phyloP scores from a whole-genome alignment of 2,329 filamentous ascomycete species.

The Aspergillus brunneoviolaceus region DNA sequence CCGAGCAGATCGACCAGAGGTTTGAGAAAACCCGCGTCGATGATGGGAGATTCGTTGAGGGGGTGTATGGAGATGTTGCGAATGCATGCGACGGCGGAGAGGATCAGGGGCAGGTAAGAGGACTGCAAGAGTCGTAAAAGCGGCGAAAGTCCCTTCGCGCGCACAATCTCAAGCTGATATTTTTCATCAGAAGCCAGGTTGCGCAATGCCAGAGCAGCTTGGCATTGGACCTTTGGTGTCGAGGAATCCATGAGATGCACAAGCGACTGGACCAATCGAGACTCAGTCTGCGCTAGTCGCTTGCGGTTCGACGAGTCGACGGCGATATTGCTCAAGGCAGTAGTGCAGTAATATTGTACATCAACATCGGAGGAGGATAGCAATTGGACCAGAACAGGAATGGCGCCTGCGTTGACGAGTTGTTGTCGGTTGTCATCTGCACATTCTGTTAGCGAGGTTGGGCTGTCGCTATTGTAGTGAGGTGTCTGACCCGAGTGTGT shows the following conservation, averaged over 20 bases:
- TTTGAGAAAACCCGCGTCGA: slow-evolving; percentile 93
- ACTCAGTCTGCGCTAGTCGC: slow-evolving; percentile 85
- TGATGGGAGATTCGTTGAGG: slow-evolving; percentile 95
- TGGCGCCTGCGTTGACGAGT: slow-evolving; percentile 95
- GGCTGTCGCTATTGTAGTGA: background rate
- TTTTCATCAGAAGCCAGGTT: slow-evolving; percentile 98
- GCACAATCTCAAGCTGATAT: slow-evolving; percentile 96
- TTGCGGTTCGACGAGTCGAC: slow-evolving; percentile 90
- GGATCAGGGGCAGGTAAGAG: slow-evolving; percentile 90
- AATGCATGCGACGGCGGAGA: slow-evolving; percentile 96
- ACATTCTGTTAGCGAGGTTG: slow-evolving; percentile 21
- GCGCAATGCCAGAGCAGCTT: slow-evolving; percentile 87
- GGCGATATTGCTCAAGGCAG: slow-evolving; percentile 95
- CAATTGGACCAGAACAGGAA: slow-evolving; percentile 92
- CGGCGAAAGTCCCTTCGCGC: slow-evolving; percentile 78
- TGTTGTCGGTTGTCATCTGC: slow-evolving; percentile 96
- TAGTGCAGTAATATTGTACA: slow-evolving; percentile 99
- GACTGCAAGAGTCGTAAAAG: slow-evolving; percentile 89
- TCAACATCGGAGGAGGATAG: slow-evolving; percentile 92
- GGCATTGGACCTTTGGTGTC: slow-evolving; percentile 96
- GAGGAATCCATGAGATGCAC: slow-evolving; percentile 97
- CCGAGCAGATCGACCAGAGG: slow-evolving; percentile 91
- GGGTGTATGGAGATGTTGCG: slow-evolving; percentile 99
- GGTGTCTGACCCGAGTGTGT: slow-evolving; percentile 81
- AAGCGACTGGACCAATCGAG: slow-evolving; percentile 86